These are phyloP conservation scores for Fusarium sterilihyphosum DNA, from an alignment of 2,329 filamentous ascomycete genomes.

Conservation along the genomic window DNA sequence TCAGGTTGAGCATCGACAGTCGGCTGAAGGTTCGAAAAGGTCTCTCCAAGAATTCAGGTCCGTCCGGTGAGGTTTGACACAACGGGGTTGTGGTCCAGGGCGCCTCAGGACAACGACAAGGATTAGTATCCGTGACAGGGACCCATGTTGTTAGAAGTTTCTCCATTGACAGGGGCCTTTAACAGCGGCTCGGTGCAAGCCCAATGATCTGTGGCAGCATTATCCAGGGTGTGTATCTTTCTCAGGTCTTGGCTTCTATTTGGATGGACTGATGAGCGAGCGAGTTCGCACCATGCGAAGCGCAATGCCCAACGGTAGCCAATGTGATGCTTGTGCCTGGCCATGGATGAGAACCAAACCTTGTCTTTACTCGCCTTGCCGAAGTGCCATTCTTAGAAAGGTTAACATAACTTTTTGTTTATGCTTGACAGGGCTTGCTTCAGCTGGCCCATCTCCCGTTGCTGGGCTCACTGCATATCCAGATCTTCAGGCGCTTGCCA, in stretches of 20 bases:
- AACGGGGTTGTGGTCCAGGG: constrained; percentile 33
- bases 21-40: constrained; percentile 22
- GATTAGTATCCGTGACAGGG: constrained; percentile 13
- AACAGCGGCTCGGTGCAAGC: constrained; percentile 29
- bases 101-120: constrained; percentile 35
- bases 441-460: constrained; percentile 22
- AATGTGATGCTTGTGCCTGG: constrained; percentile 38
- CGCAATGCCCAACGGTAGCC: constrained; percentile 31
- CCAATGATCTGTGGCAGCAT: constrained; percentile 26
- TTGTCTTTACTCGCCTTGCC: constrained; percentile 7
- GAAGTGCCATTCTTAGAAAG: constrained; percentile 22
- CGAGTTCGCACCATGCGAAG: constrained; percentile 31
- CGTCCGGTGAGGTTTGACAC: constrained; percentile 37
- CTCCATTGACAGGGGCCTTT: constrained; percentile 25
- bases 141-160: constrained; percentile 8
- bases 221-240: constrained; percentile 29
- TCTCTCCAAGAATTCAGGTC: constrained; percentile 31
- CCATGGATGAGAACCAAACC: constrained; percentile 7
- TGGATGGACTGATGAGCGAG: constrained; percentile 39
- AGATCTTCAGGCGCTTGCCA: constrained; percentile 1
- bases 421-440: constrained; percentile 35
- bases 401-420: constrained; percentile 36
- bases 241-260: constrained; percentile 15
- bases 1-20: constrained; percentile 22
- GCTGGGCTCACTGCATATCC: constrained; percentile 6